These are phyloP conservation scores for Fraxinus americana DNA, from an alignment of 257 asterid species.

Conservation along the genomic window DNA sequence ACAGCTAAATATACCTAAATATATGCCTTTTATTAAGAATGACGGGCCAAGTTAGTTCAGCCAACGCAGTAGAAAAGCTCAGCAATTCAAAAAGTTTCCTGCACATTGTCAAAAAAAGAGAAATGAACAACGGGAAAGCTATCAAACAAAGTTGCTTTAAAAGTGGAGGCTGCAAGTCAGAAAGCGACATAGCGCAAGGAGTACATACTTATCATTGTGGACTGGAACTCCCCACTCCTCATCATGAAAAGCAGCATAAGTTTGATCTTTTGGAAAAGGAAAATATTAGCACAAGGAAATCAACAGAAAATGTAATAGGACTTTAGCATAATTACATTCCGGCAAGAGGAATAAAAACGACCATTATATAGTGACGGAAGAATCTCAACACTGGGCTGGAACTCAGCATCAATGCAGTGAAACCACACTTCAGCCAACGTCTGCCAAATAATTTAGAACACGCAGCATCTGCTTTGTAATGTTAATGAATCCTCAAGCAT, in stretches of 20 bases:
- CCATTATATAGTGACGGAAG: slow-evolving; percentile 18
- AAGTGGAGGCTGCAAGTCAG: slow-evolving; percentile 9
- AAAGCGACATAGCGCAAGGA: slow-evolving; percentile 20
- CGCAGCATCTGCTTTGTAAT: slow-evolving; percentile 5
- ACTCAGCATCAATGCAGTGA: background rate
- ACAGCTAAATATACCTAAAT: slow-evolving; percentile 60
- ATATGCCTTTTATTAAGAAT: slow-evolving; percentile 76
- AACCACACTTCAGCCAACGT: background rate
- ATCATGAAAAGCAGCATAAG: slow-evolving; percentile 81
- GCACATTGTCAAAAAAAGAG: slow-evolving; percentile 34
- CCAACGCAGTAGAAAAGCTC: slow-evolving; percentile 86
- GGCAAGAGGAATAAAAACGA: slow-evolving; percentile 6
- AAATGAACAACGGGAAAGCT: slow-evolving; percentile 25
- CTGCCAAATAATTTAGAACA: slow-evolving; percentile 6
- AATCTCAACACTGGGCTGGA: slow-evolving; percentile 3
- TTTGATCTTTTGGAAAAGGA: slow-evolving; percentile 49
- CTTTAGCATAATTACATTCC: slow-evolving; percentile 1
- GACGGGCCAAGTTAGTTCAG: slow-evolving; percentile 89
- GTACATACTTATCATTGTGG: slow-evolving; percentile 75
- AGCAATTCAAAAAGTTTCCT: slow-evolving; percentile 93
- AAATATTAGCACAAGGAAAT: slow-evolving; percentile 37
- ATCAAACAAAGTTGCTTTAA: slow-evolving; percentile 16
- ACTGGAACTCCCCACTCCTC: slow-evolving; percentile 97
- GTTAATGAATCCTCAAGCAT: slow-evolving; percentile 10
- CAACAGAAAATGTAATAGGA: slow-evolving; percentile 1